Percentiles rank a stretch among this genome's conserved stretches.
These are phyloP conservation scores for Glaciozyma martinii DNA, from an alignment of 768 basidiomycete species.

Conservation along the genomic window DNA sequence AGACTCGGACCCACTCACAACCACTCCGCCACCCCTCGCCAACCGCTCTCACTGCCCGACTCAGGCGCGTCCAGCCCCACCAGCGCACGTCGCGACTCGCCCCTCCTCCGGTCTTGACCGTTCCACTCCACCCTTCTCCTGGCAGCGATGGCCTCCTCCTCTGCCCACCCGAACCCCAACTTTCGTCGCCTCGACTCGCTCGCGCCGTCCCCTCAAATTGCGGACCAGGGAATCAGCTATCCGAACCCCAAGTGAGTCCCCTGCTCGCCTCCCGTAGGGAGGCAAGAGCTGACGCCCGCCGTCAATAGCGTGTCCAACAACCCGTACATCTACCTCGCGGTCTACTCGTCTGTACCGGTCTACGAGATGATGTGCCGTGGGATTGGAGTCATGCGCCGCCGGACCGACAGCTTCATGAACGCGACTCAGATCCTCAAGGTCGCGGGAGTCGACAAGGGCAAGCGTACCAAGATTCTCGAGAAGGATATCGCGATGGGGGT, in stretches of 20 bases:
- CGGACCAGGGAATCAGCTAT: neutral
- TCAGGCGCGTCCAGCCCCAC: too few species aligned
- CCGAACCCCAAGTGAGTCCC: constrained; percentile 1
- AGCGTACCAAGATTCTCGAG: constrained; percentile 83
- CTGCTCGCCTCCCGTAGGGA: neutral
- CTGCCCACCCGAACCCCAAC: too few species aligned
- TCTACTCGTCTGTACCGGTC: constrained; percentile 35
- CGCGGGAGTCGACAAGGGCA: constrained; percentile 93
- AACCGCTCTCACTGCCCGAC: too few species aligned
- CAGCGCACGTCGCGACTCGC: too few species aligned
- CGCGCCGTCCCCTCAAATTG: too few species aligned
- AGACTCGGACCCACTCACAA: too few species aligned
- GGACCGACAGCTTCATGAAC: constrained; percentile 90
- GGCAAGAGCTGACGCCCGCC: neutral
- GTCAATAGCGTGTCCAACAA: constrained; percentile 26
- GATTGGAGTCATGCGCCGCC: constrained; percentile 95
- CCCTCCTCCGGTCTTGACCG: too few species aligned
- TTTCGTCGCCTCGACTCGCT: too few species aligned
- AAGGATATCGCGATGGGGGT: constrained; percentile 74
- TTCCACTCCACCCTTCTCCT: too few species aligned
- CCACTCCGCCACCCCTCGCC: too few species aligned
- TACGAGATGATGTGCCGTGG: constrained; percentile 49
- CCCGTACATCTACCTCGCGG: constrained; percentile 37
- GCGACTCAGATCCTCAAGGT: constrained; percentile 99
- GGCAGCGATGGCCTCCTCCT: too few species aligned